Base-by-base conservation (phyloP, 345 rosid species). In the Heritiera littoralis region DNA sequence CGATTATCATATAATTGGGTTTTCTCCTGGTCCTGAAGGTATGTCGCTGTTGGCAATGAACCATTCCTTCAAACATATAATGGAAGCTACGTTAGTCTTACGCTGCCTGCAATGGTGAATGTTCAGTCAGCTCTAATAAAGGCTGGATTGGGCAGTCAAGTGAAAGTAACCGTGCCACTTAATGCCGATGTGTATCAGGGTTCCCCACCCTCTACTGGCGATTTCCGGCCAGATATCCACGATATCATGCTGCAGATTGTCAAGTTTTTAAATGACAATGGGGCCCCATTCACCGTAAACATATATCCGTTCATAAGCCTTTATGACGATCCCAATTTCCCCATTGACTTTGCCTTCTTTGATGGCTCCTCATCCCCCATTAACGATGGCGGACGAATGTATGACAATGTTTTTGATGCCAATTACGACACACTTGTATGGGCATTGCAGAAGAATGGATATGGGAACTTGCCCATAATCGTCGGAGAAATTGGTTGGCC, bases 401-500 rank as follows among this genome's bases (percentile, higher is more conserved):
- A 90, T 60, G 61, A 80, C 66, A 92, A 89, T 74, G 92, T 92
- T 40, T 86, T 90, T 41, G 94, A 90, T 60, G 96, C 96, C 58
- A 89, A 87, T 84, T 80, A 83, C 60, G 96, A 92, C 65, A 92
- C 88, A 9, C 89, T 92, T 5, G 87, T 81, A 3, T 89, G 90
- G 85, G 88, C 97, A 1, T 83, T 90, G 55, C 87, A 90, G 85
- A 90, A 87, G 81, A 87, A 88, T 70, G 93, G 97, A 63, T 90
- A 76, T 40, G 85, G 88, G 10, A 84, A 88, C 74, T 12, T 89
- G 85, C 52, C 87, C 23, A 87, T 92, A 35, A 82, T 90, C 1
- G 81, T 90, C 43, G 94, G 97, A 23, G 97, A 92, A 80, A 81
- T 92, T 20, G 97, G 96, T 11, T 90, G 96, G 93, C 96, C 93